Conservation (phyloP, 352 stramenopile genomes). For the Aphanomyces astaci region DNA sequence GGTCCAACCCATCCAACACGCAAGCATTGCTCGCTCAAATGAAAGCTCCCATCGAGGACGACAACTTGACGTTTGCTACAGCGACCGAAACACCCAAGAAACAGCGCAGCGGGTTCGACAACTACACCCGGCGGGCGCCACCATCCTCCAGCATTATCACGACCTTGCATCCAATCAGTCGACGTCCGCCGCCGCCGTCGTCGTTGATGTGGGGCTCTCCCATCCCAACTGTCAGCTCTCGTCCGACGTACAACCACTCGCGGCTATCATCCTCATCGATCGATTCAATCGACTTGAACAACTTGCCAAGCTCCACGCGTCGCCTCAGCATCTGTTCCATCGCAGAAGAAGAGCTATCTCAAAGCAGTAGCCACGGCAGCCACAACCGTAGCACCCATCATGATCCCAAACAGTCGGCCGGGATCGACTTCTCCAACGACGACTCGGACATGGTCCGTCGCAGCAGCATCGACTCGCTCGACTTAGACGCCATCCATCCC, state of each 20-base stretch:
- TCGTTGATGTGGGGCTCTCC: constrained; percentile 11
- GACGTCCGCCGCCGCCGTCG: background rate
- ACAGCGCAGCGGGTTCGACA: background rate
- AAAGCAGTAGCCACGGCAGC: background rate
- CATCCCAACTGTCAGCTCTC: background rate
- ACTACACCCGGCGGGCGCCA: background rate
- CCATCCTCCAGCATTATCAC: background rate
- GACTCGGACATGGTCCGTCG: background rate
- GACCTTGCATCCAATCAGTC: background rate
- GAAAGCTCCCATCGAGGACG: constrained; percentile 1
- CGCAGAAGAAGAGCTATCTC: background rate
- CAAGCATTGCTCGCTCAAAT: constrained; percentile 2
- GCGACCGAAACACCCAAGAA: background rate
- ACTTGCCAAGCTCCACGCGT: background rate
- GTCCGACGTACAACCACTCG: background rate
- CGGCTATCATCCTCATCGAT: background rate
- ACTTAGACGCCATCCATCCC: background rate
- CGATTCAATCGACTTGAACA: background rate
- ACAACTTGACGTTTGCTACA: background rate
- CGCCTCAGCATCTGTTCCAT: constrained; percentile 1
- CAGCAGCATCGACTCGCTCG: background rate
- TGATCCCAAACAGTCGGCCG: background rate
- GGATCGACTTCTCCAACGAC: background rate
- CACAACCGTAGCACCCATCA: background rate
- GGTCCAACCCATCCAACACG: background rate